Conservation (phyloP, 805 yeast species). For the Candida peoriensis region DNA sequence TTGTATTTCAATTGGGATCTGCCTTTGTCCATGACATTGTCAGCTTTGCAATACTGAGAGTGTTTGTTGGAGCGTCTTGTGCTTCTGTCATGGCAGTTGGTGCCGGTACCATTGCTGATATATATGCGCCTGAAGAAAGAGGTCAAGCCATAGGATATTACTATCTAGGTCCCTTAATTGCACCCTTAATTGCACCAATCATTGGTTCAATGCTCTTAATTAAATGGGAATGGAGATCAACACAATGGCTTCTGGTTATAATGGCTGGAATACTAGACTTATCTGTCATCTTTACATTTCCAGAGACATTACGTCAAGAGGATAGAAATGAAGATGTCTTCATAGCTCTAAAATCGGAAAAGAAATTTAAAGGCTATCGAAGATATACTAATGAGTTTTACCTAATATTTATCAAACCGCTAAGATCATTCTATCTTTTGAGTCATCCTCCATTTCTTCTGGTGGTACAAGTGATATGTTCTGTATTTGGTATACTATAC, state of each 20-base stretch:
- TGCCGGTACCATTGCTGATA: slow-evolving; percentile 49
- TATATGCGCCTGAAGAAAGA: slow-evolving; percentile 42
- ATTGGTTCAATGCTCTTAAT: slow-evolving; percentile 69
- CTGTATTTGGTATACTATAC: slow-evolving; percentile 66
- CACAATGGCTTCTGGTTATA: slow-evolving; percentile 81
- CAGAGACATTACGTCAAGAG: slow-evolving; percentile 60
- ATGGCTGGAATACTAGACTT: slow-evolving; percentile 50
- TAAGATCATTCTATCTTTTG: slow-evolving; percentile 55
- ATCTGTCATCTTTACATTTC: slow-evolving; percentile 50
- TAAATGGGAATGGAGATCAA: slow-evolving; percentile 81
- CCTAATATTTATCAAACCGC: slow-evolving; percentile 50
- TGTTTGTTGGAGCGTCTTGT: slow-evolving; percentile 70
- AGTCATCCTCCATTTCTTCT: slow-evolving; percentile 68
- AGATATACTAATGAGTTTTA: too few relatives aligned
- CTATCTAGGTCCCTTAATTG: slow-evolving; percentile 74
- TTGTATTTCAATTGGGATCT: slow-evolving; percentile 67
- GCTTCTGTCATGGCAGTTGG: slow-evolving; percentile 65
- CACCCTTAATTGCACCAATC: slow-evolving; percentile 76
- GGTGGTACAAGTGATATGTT: slow-evolving; percentile 59
- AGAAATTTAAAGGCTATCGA: too few relatives aligned
- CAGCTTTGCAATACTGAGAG: slow-evolving; percentile 60
- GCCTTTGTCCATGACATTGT: slow-evolving; percentile 58
- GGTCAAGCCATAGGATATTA: slow-evolving; percentile 53
- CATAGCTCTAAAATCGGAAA: slow-evolving; percentile 1
- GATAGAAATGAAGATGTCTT: background rate